Evolutionary conservation across 495 filamentous ascomycete genomes (phyloP), one percentile per base, ranked within the genome.

Genomic region (Lophiotrema nucula): DNA sequence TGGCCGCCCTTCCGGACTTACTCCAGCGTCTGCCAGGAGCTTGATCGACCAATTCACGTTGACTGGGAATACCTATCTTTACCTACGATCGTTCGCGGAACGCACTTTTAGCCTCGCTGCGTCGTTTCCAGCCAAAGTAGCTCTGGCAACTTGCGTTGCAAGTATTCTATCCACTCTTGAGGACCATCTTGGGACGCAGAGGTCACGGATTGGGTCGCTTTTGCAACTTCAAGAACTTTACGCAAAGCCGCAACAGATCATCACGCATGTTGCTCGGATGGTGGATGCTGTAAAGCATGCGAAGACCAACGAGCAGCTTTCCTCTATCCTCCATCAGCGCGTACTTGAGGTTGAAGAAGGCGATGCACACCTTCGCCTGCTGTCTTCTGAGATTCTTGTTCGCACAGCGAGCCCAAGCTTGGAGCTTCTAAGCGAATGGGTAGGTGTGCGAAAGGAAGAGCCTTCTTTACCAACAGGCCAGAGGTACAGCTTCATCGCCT

Each of bases 151-250:
- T 54, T 77, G 77, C 23, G 69, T 87, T 39, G 77, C 81, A 51
- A 72, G 74, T 3, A 71, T 85, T 18, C 70, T 88, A 10, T 67
- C 76, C 25, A 74, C 76, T 0, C 70, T 88, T 24, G 82, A 86
- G 42, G 70, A 74, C 10, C 76, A 83, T 37, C 70, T 89, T 21
- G 80, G 76, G 47, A 56, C 66, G 10, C 73, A 74, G 5, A 65
- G 70, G 3, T 60, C 56, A 13, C 58, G 71, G 4, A 69, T 78
- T 11, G 67, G 62, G 25, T 88, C 81, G 42, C 61, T 88, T 15
- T 74, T 97, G 1, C 87, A 92, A 65, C 75, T 95, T 3, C 84
- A 88, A 41, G 69, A 70, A 0, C 63, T 90, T 15, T 87, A 93
- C 49, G 70, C 75, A 21, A 82, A 81, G 21, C 83, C 85, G 13